phyloP scores from a whole-genome alignment of 1,139 yeast genomes.

The Debaryomycetaceae sp. region DNA sequence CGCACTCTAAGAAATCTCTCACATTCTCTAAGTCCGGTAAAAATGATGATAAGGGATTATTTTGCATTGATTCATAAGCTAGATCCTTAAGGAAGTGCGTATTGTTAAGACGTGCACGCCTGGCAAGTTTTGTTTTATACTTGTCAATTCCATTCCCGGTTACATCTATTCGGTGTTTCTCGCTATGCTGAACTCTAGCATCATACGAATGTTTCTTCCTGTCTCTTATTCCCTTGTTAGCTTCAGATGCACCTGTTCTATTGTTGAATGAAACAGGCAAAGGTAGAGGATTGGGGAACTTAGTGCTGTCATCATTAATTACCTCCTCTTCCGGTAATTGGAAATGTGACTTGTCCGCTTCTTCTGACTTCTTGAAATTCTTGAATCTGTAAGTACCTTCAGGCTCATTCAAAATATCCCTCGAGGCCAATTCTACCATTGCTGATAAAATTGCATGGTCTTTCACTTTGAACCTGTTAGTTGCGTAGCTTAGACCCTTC shows the following conservation, averaged over 20 bases:
- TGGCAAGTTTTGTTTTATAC: constrained; percentile 44
- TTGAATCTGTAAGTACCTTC: constrained; percentile 52
- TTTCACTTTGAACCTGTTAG: constrained; percentile 31
- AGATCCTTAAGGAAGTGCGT: constrained; percentile 52
- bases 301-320: constrained; percentile 11
- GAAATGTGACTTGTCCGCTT: constrained; percentile 23
- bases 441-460: constrained; percentile 49
- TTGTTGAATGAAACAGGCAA: constrained; percentile 74
- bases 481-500: constrained; percentile 42
- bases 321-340: constrained; percentile 28
- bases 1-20: constrained; percentile 49
- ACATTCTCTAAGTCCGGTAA: constrained; percentile 61
- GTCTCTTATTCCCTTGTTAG: constrained; percentile 80
- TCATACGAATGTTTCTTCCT: constrained; percentile 78
- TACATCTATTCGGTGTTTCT: constrained; percentile 66
- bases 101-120: constrained; percentile 51
- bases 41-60: constrained; percentile 33
- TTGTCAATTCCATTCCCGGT: constrained; percentile 72
- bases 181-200: constrained; percentile 69
- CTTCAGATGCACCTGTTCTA: constrained; percentile 72
- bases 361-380: constrained; percentile 20
- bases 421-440: constrained; percentile 68
- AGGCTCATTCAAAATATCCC: constrained; percentile 54
- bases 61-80: constrained; percentile 46
- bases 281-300: constrained; percentile 31